Evolutionary conservation across 2,329 filamentous ascomycete species (phyloP), one percentile per base, ranked within the genome.

Genomic region (Tolypocladium ophioglossoides): DNA sequence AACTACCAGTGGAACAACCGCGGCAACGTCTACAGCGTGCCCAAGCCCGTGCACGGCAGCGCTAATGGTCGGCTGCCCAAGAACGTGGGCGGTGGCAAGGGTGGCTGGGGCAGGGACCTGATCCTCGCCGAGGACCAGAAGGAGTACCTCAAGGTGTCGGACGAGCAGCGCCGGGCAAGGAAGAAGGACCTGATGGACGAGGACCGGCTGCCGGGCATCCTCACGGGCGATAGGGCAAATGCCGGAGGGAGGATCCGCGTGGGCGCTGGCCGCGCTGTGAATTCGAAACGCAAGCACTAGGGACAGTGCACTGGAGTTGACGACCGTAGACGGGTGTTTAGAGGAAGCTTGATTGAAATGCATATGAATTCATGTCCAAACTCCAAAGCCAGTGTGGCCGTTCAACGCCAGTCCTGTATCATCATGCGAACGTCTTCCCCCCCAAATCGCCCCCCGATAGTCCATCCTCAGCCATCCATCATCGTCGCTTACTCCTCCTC

Each of bases 1-100:
- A 96, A 96, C 70, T 96, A 94, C 77, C 90, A 96, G 72, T 96
- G 86, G 85, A 97, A 96, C 72, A 95, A 87, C 61, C 81, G 91
- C 27, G 94, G 94, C 52, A 94, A 96, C 70, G 83, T 89, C 39
- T 99, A 86, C 75, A 95, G 90, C 68, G 84, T 99, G 47, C 94
- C 94, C 1, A 97, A 96, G 74, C 89, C 94, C 0, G 81, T 87
- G 14, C 83, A 88, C 57, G 94, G 94, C 2, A 86, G 82, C 16
- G 73, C 91, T 8, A 95, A 84, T 69, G 91, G 90, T 49, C 90
- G 91, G 69, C 78, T 75, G 72, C 70, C 81, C 70, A 82, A 70
- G 73, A 79, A 72, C 10, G 84, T 83, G 1, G 91, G 90, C 44
- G 92, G 92, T 1, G 92, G 92, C 1, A 87, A 95, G 72, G 83